Base-by-base conservation (phyloP, 176 grass and related monocot species). In the Carex pumila region DNA sequence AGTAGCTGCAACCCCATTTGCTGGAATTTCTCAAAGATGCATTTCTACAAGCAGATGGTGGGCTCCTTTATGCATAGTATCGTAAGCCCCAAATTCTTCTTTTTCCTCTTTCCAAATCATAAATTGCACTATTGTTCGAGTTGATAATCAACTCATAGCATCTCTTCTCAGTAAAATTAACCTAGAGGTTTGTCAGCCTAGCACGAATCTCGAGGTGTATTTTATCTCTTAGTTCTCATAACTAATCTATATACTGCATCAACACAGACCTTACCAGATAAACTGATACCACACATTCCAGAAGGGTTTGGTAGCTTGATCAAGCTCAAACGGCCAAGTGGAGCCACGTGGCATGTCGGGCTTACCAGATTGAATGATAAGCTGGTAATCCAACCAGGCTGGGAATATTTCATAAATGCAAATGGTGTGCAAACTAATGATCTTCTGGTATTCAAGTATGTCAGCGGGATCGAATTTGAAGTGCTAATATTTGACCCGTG, bases 401-500 rank as follows among this genome's bases (percentile, higher is more conserved):
- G 80, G 80, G 39, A 49, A 49, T 12, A 82, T 82, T 82, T 82
- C 10, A 21, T 82, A 13, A 43, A 18, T 65, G 37, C 5, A 8
- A 82, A 82, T 65, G 6, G 21, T 9, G 36, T 82, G 6, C 67
- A 18, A 29, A 39, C 21, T 50, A 67, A 63, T 52, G 80, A 82
- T 82, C 80, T 82, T 31, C 80, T 82, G 56, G 41, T 82, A 15
- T 82, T 82, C 80, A 82, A 82, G 59, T 67, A 65, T 59, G 11
- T 65, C n/a, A 41, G 80, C 2, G 61, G 80, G 21, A 50, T 17
- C 0, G 80, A 66, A 52, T 67, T 82, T 34, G 60, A 82, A 66
- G 80, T 82, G 39, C 5, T 25, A 7, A 82, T 82, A 50, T 82
- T 82, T 25, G 80, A 82, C 45, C 49, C 21, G 49, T 76, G 19